Conservation (phyloP, 768 basidiomycete genomes). For the Serendipita sp. region DNA sequence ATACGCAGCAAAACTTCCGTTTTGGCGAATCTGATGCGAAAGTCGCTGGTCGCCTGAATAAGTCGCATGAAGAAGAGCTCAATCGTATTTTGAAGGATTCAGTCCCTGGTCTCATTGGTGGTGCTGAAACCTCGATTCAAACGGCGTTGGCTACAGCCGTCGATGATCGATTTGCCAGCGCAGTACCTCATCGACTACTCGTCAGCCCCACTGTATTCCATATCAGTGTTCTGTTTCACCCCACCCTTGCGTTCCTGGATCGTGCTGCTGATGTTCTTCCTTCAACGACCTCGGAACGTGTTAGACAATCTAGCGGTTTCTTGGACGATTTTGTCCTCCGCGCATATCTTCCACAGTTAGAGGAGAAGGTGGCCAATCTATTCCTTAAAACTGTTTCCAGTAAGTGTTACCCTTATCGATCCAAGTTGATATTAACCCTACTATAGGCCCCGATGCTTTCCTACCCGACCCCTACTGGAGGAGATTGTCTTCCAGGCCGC, state of each 20-base stretch:
- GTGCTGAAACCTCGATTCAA: constrained; percentile 35
- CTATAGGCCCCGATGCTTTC: constrained; percentile 67
- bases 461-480: constrained; percentile 57
- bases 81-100: constrained; percentile 71
- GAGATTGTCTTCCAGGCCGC: constrained; percentile 49
- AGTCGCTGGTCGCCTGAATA: constrained; percentile 45
- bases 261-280: constrained; percentile 58
- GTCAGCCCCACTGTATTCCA: constrained; percentile 89
- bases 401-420: constrained; percentile 18
- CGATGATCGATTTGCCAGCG: constrained; percentile 58
- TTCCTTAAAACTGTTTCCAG: constrained; percentile 77
- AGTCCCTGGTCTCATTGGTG: constrained; percentile 83
- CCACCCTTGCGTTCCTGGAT: constrained; percentile 71
- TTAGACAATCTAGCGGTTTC: constrained; percentile 49
- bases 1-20: constrained; percentile 60
- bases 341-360: constrained; percentile 85
- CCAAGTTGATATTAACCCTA: constrained; percentile 4
- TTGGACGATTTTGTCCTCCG: constrained; percentile 86
- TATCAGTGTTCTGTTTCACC: constrained; percentile 85
- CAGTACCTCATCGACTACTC: constrained; percentile 67
- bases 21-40: constrained; percentile 83
- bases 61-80: constrained; percentile 68
- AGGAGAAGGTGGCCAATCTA: constrained; percentile 76
- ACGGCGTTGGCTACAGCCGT: constrained; percentile 41
- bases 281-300: constrained; percentile 41